Evolutionary conservation across 495 filamentous ascomycete genomes (phyloP), one percentile per base, ranked within the genome.

Genomic region (Podospora pseudocomata): DNA sequence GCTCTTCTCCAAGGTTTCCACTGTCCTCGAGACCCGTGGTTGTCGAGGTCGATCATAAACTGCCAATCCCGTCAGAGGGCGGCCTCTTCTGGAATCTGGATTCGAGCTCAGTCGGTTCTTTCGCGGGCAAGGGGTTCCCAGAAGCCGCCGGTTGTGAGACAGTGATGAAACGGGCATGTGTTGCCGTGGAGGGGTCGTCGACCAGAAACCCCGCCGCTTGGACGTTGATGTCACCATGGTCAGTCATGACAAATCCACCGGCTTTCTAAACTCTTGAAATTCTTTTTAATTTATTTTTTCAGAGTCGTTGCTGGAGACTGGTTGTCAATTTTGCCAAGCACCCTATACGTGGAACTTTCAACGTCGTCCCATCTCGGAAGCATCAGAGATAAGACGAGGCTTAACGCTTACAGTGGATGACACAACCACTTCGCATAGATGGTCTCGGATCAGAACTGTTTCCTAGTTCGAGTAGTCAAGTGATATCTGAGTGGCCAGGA

Each of bases 201-300:
- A n/a, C 55, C 55, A 19, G 23, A 5, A 49, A 5, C 61, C 61
- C 61, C 61, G 61, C 61, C 61, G 61, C 61, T 63, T 63, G 27
- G 61, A 63, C 61, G 18, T 49, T n/a, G n/a, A 20, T n/a, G 55
- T 58, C 11, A 58, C n/a, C 30, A 7, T 49, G 16, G 27, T 61
- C 59, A 28, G 20, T 63, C 61, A 63, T 63, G 61, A 63, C 61
- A 63, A 63, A 63, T 63, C 34, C 61, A 63, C 34, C 59, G 18
- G 9, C 16, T 28, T 61, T 18, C 7, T 32, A 32, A 26, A 26
- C 20, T 28, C 18, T 61, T 20, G 0, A 4, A 26, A 20, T 58
- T n/a, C 23, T 26, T 26, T n/a, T 16, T 5, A 3, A 58, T 11
- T 9, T 26, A 23, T 59, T 59, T 20, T 1, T 26, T 59, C 16